phyloP scores from a whole-genome alignment of 192 early-diverging fungal species.

The Phlyctochytrium planicorne region DNA sequence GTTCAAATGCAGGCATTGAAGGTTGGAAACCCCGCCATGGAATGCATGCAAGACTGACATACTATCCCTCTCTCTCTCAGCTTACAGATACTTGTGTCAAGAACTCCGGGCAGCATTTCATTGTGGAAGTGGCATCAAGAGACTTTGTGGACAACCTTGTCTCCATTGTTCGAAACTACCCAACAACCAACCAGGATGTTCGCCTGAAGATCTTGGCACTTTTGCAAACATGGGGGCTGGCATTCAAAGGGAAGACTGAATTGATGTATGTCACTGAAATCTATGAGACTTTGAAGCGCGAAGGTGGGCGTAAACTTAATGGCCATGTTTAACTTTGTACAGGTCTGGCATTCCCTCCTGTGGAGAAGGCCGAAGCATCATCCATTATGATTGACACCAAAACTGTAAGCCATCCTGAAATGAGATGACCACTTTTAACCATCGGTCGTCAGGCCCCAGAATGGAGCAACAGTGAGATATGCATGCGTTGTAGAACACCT shows the following conservation, averaged over 20 bases:
- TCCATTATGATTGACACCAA: conserved; percentile 77
- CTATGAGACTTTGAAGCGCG: conserved; percentile 77
- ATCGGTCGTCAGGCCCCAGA: conserved; percentile 73
- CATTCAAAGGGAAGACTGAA: conserved; percentile 76
- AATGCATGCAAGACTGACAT: too few relatives aligned
- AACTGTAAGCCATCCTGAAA: conserved; percentile 55
- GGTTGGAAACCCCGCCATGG: too few relatives aligned
- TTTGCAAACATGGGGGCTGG: conserved; percentile 88
- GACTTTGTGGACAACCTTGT: conserved; percentile 89
- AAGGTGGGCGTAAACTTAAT: too few relatives aligned
- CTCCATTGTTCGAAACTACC: conserved; percentile 54
- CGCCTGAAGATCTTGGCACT: conserved; percentile 68
- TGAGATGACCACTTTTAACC: not conserved
- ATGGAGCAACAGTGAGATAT: conserved; percentile 93
- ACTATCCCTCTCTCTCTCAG: too few relatives aligned
- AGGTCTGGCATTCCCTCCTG: conserved; percentile 74
- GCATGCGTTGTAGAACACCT: conserved; percentile 86
- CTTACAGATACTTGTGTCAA: conserved; percentile 92
- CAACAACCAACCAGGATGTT: conserved; percentile 71
- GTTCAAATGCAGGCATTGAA: conserved; percentile 87
- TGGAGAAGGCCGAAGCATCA: conserved; percentile 58
- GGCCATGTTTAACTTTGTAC: too few relatives aligned
- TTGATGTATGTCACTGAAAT: conserved; percentile 78
- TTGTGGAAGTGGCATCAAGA: conserved; percentile 79
- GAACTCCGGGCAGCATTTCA: conserved; percentile 85